Evolutionary conservation across 352 stramenopile species (phyloP).

Genomic region (Pythium pyrilobum): DNA sequence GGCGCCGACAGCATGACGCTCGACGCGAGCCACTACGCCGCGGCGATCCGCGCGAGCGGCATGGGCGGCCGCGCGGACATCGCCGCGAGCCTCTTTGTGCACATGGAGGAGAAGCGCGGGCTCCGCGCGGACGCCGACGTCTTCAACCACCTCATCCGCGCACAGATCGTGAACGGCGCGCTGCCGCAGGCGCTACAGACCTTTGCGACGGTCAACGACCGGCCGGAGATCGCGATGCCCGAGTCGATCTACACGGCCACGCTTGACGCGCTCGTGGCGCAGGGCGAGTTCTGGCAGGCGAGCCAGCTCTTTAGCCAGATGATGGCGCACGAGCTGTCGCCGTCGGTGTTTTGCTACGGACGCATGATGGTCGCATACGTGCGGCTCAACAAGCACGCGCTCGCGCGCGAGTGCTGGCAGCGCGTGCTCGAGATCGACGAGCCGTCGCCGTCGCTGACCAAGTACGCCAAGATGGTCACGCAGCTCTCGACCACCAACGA

Average conservation of each 20-base stretch:
- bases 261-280: constrained; percentile 60
- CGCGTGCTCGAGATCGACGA: constrained; percentile 55
- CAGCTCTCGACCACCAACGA: constrained; percentile 57
- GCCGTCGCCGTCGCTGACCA: constrained; percentile 29
- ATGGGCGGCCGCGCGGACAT: constrained; percentile 52
- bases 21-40: constrained; percentile 35
- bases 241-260: constrained; percentile 77
- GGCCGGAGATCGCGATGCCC: constrained; percentile 31
- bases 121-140: constrained; percentile 35
- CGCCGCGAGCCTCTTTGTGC: constrained; percentile 46
- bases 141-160: constrained; percentile 72
- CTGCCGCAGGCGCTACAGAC: constrained; percentile 72
- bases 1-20: constrained; percentile 20
- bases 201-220: constrained; percentile 52
- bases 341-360: constrained; percentile 68
- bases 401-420: constrained; percentile 63
- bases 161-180: constrained; percentile 64
- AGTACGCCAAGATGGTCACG: constrained; percentile 62
- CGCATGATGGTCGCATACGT: constrained; percentile 75
- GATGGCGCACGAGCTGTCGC: constrained; percentile 49
- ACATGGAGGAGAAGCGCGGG: constrained; percentile 57
- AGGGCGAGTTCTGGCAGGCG: constrained; percentile 61
- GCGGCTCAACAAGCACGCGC: constrained; percentile 56
- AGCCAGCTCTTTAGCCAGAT: constrained; percentile 71
- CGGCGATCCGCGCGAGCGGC: constrained; percentile 60